Base-by-base conservation (phyloP, 1,284 basidiomycete genomes). In the Phylloporus sp. region DNA sequence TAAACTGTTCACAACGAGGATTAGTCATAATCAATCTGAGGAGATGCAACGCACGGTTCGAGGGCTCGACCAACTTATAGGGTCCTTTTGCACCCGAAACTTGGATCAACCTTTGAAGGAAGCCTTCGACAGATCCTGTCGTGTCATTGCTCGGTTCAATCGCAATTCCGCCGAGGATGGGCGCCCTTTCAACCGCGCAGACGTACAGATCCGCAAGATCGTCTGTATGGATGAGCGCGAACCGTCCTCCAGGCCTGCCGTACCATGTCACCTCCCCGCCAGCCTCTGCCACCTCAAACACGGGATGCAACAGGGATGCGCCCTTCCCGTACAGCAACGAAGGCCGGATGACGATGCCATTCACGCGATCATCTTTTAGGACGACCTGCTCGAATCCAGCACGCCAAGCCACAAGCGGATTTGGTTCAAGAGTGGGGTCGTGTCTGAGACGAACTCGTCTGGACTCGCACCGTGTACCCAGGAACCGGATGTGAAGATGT, bases 291-390 rank as follows among this genome's bases (percentile, higher is more conserved):
- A n/a, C n/a, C n/a, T 80, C 77, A 70, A 88, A 85, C 23, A 85
- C 70, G 19, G 69, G 58, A 15, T 77, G 81, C 19, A 84, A 68
- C 20, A 85, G 67, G 8, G 68, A 65, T 1, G 56, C 67, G 2
- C 62, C 45, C 43, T 81, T 80, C 1, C 87, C 86, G 67, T 87
- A 88, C 17, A 88, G 65, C 35, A 86, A 67, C 1, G 82, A 74
- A 1, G 86, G 85, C 5, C 87, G 82, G 45, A 88, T 80, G 63
- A 88, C 86, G 68, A 87, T 85, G 3, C 85, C 86, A 67, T 85
- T 83, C 15, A 88, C 66, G 19, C 74, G 71, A 0, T 75, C 56
- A 66, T 79, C 73, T 5, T 55, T 71, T 55, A 80, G 67, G n/a
- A 85, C 76, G 25, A 67, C 67, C 70, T 83, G 80, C 69, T 86